phyloP scores from a whole-genome alignment of 164 flowering plant species.

The Nelumbo lutea region DNA sequence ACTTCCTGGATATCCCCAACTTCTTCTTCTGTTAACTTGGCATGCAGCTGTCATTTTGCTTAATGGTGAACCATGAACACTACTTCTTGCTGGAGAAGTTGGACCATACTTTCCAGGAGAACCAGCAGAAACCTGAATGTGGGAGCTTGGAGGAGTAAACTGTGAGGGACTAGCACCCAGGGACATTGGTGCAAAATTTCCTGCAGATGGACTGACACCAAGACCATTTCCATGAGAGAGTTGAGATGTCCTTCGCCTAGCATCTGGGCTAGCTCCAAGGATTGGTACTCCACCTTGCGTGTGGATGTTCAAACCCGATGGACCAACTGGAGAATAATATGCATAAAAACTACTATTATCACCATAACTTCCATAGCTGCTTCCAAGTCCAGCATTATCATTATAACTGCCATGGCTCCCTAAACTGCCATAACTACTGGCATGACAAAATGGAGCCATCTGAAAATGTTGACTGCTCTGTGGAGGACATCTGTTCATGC shows the following conservation, averaged over 20 bases:
- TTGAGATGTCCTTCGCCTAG: conserved; percentile 57
- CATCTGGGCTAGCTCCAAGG: conserved; percentile 84
- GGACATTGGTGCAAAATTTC: conserved; percentile 73
- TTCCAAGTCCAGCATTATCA: conserved; percentile 67
- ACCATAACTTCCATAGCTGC: conserved; percentile 94
- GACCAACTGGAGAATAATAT: conserved; percentile 81
- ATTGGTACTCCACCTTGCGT: conserved; percentile 55
- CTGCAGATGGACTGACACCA: conserved; percentile 79
- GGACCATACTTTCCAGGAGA: conserved; percentile 88
- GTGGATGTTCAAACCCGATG: conserved; percentile 64
- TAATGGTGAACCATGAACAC: conserved; percentile 77
- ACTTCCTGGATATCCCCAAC: conserved; percentile 60
- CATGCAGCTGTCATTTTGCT: conserved; percentile 61
- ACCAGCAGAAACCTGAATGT: conserved; percentile 57
- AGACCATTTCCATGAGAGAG: conserved; percentile 68
- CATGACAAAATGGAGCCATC: conserved; percentile 50
- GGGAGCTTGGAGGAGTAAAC: conserved; percentile 81
- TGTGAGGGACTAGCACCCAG: conserved; percentile 96
- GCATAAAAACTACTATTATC: conserved; percentile 56
- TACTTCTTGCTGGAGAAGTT: conserved; percentile 81
- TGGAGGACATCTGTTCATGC: conserved; percentile 38
- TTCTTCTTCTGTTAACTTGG: conserved; percentile 70
- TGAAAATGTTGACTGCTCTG: conserved; percentile 66
- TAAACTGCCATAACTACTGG: conserved; percentile 86
- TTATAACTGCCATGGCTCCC: conserved; percentile 94